Base-by-base conservation (phyloP, 148 eudicot genomes). In the Beta vulgaris region DNA sequence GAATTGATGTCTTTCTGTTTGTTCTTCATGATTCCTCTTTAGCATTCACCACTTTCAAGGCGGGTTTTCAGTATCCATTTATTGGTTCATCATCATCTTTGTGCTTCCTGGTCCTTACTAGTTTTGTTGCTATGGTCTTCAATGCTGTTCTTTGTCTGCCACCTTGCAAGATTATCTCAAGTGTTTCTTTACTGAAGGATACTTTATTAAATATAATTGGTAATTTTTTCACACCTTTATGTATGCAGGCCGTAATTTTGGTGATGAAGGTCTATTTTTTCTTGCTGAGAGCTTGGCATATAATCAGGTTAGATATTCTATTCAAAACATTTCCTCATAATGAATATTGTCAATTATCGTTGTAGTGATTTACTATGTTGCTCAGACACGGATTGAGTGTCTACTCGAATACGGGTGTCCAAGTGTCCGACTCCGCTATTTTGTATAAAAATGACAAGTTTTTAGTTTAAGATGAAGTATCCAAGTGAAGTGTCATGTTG, bases 261-360 rank as follows among this genome's bases (percentile, higher is more conserved):
- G 99, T 57, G 91, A 95, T 82, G 97, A 91, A 63, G 99, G 99
- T 40, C 81, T 95, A 31, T 85, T 86, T 81, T 90, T 89, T 75
- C 92, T 95, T 71, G 99, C 97, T 66, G 96, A 92, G 85, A 88
- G 91, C 85, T 83, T 95, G 80, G 99, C 91, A 26, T 92, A 95
- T 81, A 95, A 95, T 77, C 91, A 89, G 96, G 99, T 90, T 66
- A 74, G 82, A 23, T 48, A 15, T n/a, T 35, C 43, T 19, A 0
- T 13, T 7, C 18, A 72, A 29, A 31, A 60, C n/a, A 28, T 16
- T 19, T 31, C 34, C 35, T 55, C 42, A 42, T 18, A 48, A 2
- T 34, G 75, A 36, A 62, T 55, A 43, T 69, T 32, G 29, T 61
- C 32, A 8, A 16, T 4, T 19, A 18, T 71, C 4, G 46, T 23